A percentile compares a stretch with the other conserved stretches of the same genome.
phyloP scores from a whole-genome alignment of 768 basidiomycete species.

The Inosperma sp. region DNA sequence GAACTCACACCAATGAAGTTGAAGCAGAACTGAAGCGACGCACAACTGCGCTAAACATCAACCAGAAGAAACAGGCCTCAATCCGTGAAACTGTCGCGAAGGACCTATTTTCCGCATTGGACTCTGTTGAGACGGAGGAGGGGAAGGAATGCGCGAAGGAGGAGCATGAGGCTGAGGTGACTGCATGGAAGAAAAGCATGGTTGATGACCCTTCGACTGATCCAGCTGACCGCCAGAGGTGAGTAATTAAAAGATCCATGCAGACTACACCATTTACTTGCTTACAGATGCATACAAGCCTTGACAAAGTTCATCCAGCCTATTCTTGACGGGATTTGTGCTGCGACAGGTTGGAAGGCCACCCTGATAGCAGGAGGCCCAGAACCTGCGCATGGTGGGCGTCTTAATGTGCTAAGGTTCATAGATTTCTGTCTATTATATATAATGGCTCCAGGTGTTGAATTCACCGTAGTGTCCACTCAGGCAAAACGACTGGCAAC shows the following conservation, averaged over 20 bases:
- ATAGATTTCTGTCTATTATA: background rate
- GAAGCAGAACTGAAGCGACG: background rate
- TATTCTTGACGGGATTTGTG: conserved; percentile 11
- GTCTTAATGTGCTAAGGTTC: conserved; percentile 13
- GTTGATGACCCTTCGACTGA: background rate
- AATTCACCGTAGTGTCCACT: conserved; percentile 11
- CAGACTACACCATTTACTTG: background rate
- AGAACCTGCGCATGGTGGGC: conserved; percentile 10
- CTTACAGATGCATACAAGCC: background rate
- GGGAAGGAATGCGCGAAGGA: conserved; percentile 2
- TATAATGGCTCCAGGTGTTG: background rate
- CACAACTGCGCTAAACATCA: background rate
- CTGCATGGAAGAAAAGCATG: background rate
- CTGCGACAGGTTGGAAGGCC: conserved; percentile 10
- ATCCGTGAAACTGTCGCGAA: background rate
- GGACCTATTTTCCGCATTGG: background rate
- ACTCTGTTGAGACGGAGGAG: background rate
- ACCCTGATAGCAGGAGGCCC: conserved; percentile 13
- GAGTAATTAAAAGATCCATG: background rate
- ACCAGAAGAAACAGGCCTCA: background rate
- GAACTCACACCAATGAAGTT: background rate
- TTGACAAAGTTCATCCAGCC: conserved; percentile 6
- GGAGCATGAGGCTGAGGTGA: background rate
- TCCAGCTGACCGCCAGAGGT: conserved; percentile 11
- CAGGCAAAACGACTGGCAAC: conserved; percentile 10